phyloP scores from a whole-genome alignment of 768 basidiomycete genomes.

The Tylopilus intermedius region DNA sequence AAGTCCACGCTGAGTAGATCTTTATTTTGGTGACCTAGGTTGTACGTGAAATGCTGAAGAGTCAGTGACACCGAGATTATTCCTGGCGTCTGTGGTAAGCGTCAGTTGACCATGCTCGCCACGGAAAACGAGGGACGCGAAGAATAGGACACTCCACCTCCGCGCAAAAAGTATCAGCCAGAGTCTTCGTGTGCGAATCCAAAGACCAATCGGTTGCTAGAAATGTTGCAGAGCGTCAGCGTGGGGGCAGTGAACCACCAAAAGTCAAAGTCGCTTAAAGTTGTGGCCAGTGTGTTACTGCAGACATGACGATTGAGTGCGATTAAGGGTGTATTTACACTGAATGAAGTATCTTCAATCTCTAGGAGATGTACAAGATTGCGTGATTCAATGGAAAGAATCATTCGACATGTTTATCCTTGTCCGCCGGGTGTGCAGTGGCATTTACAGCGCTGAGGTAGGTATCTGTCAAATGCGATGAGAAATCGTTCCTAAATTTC shows the following conservation, averaged over 20 bases:
- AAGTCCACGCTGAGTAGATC: too few relatives aligned
- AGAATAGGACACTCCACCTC: not conserved
- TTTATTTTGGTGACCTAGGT: not conserved
- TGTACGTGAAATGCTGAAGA: not conserved
- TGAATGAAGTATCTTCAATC: constrained; percentile 6
- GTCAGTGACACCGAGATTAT: not conserved
- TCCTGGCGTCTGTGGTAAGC: not conserved
- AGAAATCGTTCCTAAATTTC: constrained; percentile 1
- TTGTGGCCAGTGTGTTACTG: not conserved
- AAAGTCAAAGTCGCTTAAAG: not conserved
- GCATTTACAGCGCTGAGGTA: constrained; percentile 60
- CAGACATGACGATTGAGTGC: not conserved
- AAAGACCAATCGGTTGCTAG: not conserved
- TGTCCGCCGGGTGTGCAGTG: constrained; percentile 3
- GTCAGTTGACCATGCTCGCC: not conserved
- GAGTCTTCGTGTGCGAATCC: not conserved
- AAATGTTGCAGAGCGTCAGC: not conserved
- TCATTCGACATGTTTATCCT: constrained; percentile 5
- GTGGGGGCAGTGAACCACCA: not conserved
- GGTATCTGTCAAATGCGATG: constrained; percentile 39
- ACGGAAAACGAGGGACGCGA: not conserved
- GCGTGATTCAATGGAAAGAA: not conserved
- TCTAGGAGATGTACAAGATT: constrained; percentile 12
- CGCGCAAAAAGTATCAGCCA: not conserved
- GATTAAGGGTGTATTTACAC: constrained; percentile 7